Conservation (phyloP, 176 grass and related monocot species). For the Lolium rigidum region DNA sequence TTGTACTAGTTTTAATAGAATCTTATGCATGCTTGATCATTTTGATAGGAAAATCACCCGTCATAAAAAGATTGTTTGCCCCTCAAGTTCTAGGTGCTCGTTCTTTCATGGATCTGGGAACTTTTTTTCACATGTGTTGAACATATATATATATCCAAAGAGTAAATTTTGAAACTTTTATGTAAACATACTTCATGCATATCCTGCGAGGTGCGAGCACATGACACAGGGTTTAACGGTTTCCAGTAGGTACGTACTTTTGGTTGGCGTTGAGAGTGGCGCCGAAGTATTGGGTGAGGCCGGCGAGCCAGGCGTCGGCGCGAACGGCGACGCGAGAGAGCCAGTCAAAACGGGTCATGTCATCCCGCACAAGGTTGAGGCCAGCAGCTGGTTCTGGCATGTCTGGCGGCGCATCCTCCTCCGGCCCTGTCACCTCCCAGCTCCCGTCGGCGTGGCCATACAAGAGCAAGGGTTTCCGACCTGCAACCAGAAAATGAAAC, state of each 20-base stretch:
- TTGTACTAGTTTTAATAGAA: not conserved
- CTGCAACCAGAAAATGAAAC: conserved; percentile 16
- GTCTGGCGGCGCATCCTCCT: conserved; percentile 44
- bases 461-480: conserved; percentile 35
- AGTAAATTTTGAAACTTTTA: not conserved
- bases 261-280: conserved; percentile 34
- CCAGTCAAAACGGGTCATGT: conserved; percentile 44
- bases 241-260: not conserved
- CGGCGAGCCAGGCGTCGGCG: conserved; percentile 50
- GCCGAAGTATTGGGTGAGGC: conserved; percentile 42
- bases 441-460: conserved; percentile 42
- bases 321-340: conserved; percentile 42
- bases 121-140: not conserved
- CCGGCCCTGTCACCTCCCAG: conserved; percentile 47
- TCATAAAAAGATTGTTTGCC: not conserved
- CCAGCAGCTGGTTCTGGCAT: conserved; percentile 42
- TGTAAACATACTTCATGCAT: not conserved
- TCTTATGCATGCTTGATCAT: too few species aligned
- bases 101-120: not conserved
- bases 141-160: not conserved
- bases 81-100: not conserved
- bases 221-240: not conserved
- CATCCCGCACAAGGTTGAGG: conserved; percentile 42
- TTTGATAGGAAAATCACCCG: not conserved
- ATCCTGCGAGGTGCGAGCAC: not conserved